Evolutionary conservation across 2,329 filamentous ascomycete genomes (phyloP).

Genomic region (Ophiosphaerella korrae): DNA sequence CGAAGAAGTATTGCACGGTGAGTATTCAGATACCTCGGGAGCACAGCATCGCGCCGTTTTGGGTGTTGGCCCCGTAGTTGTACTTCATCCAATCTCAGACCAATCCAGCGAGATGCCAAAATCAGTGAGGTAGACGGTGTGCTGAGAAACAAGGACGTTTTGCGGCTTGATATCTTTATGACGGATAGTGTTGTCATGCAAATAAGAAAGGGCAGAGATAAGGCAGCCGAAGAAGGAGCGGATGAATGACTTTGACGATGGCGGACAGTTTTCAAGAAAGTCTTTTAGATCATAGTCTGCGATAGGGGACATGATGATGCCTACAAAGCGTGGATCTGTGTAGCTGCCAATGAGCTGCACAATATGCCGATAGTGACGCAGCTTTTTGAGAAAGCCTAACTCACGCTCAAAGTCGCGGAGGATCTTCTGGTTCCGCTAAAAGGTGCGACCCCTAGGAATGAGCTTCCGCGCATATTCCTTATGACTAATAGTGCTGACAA

Average conservation of each 20-base stretch:
- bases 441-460: not conserved
- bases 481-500: not conserved
- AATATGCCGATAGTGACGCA: conserved; percentile 34
- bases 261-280: conserved; percentile 10
- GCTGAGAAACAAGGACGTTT: not conserved
- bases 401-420: not conserved
- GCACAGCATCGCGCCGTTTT: not conserved
- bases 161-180: conserved; percentile 1
- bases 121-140: not conserved
- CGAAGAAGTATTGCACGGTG: not conserved
- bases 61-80: not conserved
- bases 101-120: not conserved
- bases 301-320: conserved; percentile 34
- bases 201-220: not conserved
- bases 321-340: conserved; percentile 31
- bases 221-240: not conserved
- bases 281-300: conserved; percentile 19
- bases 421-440: not conserved
- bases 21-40: not conserved
- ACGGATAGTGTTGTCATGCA: not conserved
- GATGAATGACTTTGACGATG: not conserved
- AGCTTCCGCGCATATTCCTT: conserved; percentile 2
- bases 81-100: not conserved
- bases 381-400: conserved; percentile 14
- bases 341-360: conserved; percentile 36